A percentile compares a stretch with the other conserved stretches of the same genome.
phyloP scores from a whole-genome alignment of 2,329 filamentous ascomycete species.

The Beauveria pseudobassiana region DNA sequence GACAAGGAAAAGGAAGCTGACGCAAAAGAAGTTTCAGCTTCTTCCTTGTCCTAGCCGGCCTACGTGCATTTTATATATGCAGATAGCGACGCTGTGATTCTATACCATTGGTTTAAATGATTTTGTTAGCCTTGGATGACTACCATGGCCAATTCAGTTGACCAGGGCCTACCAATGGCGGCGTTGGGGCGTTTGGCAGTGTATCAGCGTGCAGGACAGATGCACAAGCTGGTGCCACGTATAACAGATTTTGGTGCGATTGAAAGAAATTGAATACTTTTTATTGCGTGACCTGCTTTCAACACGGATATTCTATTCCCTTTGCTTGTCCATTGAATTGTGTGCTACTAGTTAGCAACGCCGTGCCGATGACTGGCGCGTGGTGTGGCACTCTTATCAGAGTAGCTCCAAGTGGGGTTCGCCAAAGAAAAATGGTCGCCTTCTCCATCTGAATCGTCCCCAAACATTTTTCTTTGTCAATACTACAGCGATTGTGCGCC shows the following conservation, averaged over 20 bases:
- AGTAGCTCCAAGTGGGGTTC: constrained; percentile 9
- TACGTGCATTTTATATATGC: not conserved
- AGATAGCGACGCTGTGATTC: not conserved
- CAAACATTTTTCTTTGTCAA: constrained; percentile 6
- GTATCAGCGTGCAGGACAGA: not conserved
- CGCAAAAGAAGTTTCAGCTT: not conserved
- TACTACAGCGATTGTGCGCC: not conserved
- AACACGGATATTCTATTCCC: not conserved
- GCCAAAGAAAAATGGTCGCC: constrained; percentile 5
- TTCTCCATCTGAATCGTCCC: constrained; percentile 10
- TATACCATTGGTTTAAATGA: not conserved
- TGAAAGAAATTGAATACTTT: not conserved
- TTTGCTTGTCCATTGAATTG: not conserved
- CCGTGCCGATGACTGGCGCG: not conserved
- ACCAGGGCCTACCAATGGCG: not conserved
- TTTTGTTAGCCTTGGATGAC: not conserved
- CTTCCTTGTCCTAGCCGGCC: not conserved
- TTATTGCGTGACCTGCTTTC: not conserved
- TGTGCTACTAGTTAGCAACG: not conserved
- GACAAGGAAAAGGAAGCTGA: constrained; percentile 21
- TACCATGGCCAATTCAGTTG: not conserved
- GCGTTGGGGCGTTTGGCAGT: constrained; percentile 4
- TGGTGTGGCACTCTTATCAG: not conserved
- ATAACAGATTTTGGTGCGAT: not conserved
- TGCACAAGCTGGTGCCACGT: not conserved